phyloP scores from a whole-genome alignment of 2,329 filamentous ascomycete genomes.

The Epichloe uncinata region DNA sequence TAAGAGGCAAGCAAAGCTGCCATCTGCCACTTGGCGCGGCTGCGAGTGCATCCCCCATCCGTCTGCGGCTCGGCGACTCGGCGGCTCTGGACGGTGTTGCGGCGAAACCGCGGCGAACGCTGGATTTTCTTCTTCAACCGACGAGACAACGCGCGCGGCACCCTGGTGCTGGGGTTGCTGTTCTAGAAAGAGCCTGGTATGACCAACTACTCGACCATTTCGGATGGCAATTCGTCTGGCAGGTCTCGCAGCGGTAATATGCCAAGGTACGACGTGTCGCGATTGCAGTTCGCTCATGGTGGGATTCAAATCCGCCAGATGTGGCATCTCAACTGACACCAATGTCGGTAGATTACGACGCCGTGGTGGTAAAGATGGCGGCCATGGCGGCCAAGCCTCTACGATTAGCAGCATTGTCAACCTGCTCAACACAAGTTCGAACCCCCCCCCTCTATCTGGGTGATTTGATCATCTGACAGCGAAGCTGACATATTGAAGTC shows the following conservation, averaged over 20 bases:
- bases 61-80: neutral
- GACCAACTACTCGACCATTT: conserved; percentile 41
- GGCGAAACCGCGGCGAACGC: too few relatives aligned
- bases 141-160: conserved; percentile 1
- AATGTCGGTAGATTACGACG: conserved; percentile 34
- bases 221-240: conserved; percentile 29
- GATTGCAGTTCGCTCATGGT: neutral
- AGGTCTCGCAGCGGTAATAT: conserved; percentile 29
- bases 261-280: conserved; percentile 29
- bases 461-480: neutral
- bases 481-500: conserved; percentile 38
- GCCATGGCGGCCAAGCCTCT: conserved; percentile 59
- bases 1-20: neutral
- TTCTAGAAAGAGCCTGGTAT: conserved; percentile 23
- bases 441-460: neutral
- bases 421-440: conserved; percentile 83
- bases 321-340: conserved; percentile 2
- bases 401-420: conserved; percentile 91
- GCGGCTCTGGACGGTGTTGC: neutral
- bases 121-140: neutral
- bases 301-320: neutral
- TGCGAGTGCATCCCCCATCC: neutral
- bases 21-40: neutral
- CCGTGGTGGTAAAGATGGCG: conserved; percentile 57
- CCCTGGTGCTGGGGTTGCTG: conserved; percentile 3